Evolutionary conservation across 148 eudicot genomes (phyloP).

Genomic region (Rhododendron griersonianum): DNA sequence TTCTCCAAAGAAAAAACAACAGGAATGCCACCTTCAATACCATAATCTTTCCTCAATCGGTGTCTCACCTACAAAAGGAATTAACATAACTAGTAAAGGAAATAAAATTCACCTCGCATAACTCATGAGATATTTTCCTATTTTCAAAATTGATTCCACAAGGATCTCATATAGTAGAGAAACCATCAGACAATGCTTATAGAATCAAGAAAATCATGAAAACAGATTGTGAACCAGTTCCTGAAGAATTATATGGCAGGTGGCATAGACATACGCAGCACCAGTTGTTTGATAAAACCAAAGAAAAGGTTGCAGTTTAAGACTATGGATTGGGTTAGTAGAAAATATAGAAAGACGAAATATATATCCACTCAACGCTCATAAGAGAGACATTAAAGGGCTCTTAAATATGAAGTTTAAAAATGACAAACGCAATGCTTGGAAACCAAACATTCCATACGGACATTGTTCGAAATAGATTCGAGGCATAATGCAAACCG

Average conservation of each 20-base stretch:
- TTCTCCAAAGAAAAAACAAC: slow-evolving; percentile 95
- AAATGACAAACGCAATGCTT: not conserved
- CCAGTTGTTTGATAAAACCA: not conserved
- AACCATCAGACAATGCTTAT: not conserved
- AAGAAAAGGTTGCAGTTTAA: slow-evolving; percentile 1
- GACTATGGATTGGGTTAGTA: not conserved
- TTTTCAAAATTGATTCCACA: not conserved
- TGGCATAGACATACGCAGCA: not conserved
- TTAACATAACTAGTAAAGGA: not conserved
- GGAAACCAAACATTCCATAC: not conserved
- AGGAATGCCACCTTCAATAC: slow-evolving; percentile 97
- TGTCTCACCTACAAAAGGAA: slow-evolving; percentile 69
- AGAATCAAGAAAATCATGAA: not conserved
- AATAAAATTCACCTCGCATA: not conserved
- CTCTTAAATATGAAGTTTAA: not conserved
- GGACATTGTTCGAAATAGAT: not conserved
- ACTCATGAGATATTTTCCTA: not conserved
- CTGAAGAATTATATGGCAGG: not conserved
- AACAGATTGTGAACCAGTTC: not conserved
- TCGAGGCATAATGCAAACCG: not conserved
- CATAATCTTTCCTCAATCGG: slow-evolving; percentile 78
- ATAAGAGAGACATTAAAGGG: not conserved
- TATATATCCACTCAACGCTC: not conserved
- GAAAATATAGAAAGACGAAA: too few relatives aligned
- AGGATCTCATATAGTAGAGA: not conserved